phyloP scores from a whole-genome alignment of 768 basidiomycete genomes.

The Paxillus rubicundulus region DNA sequence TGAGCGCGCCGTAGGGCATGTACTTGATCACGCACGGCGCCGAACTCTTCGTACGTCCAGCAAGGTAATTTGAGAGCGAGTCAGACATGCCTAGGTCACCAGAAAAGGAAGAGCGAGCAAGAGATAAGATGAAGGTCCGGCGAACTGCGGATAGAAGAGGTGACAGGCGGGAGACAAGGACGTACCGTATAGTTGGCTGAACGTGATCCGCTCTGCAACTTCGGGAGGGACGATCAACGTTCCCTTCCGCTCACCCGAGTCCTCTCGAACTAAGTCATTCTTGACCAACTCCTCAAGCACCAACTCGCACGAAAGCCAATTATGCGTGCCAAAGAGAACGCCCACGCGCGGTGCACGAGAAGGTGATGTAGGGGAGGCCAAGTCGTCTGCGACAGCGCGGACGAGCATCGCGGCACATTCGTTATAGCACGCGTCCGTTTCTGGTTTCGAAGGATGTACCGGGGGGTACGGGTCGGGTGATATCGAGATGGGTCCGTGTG shows the following conservation, averaged over 20 bases:
- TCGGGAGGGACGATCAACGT: constrained; percentile 46
- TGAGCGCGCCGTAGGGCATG: constrained; percentile 71
- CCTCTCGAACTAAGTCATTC: constrained; percentile 44
- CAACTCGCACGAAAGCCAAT: constrained; percentile 62
- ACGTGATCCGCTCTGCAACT: constrained; percentile 62
- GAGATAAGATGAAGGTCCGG: constrained; percentile 1
- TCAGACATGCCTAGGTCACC: constrained; percentile 74
- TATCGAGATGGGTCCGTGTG: constrained; percentile 37
- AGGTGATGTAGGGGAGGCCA: constrained; percentile 22
- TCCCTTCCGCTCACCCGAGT: constrained; percentile 21
- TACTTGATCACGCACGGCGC: constrained; percentile 84
- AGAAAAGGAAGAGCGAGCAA: neutral
- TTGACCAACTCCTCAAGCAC: constrained; percentile 60
- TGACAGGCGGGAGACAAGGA: neutral
- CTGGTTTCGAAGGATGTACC: constrained; percentile 64
- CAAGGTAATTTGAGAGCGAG: constrained; percentile 70
- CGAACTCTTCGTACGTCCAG: constrained; percentile 45
- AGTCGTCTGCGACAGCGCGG: constrained; percentile 50
- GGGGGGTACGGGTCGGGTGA: constrained; percentile 60
- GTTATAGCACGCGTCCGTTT: constrained; percentile 77
- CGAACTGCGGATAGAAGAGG: neutral
- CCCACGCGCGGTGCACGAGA: constrained; percentile 39
- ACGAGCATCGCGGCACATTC: constrained; percentile 58
- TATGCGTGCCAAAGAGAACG: constrained; percentile 87
- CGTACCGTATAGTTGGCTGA: constrained; percentile 85